Evolutionary conservation across 352 stramenopile species (phyloP).

Genomic region (Pythium aphanidermatum): DNA sequence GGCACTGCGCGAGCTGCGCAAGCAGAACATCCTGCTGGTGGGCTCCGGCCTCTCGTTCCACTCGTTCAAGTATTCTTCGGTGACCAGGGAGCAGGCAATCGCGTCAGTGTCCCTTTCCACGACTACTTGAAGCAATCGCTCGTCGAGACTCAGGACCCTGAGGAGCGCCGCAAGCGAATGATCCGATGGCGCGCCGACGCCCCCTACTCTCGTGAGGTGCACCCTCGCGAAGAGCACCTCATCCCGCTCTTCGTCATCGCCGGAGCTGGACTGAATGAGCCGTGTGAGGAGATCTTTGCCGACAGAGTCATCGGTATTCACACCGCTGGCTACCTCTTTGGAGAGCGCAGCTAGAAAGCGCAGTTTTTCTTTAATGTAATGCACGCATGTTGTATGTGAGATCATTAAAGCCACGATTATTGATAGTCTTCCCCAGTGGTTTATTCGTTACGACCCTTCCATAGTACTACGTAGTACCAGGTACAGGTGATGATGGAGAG

Average conservation of each 20-base stretch:
- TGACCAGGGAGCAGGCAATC: neutral
- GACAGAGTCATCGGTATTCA: slow-evolving; percentile 7
- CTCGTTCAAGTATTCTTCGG: slow-evolving; percentile 14
- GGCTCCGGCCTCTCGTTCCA: slow-evolving; percentile 48
- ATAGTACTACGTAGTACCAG: no score
- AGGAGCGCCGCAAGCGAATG: slow-evolving; percentile 9
- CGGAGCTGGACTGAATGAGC: slow-evolving; percentile 36
- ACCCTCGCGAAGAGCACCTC: slow-evolving; percentile 44
- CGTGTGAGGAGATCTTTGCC: slow-evolving; percentile 14
- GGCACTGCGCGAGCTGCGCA: slow-evolving; percentile 45
- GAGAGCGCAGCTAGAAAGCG: slow-evolving; percentile 8
- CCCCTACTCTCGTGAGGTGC: slow-evolving; percentile 26
- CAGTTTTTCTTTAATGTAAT: no score
- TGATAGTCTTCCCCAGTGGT: no score
- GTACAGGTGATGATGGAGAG: no score
- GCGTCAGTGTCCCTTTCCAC: slow-evolving; percentile 6
- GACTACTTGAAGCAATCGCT: slow-evolving; percentile 8
- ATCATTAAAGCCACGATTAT: no score
- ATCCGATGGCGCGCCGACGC: slow-evolving; percentile 27
- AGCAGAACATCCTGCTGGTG: slow-evolving; percentile 74
- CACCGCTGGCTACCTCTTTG: slow-evolving; percentile 13
- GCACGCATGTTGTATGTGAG: no score
- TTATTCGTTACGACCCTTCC: no score
- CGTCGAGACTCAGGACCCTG: slow-evolving; percentile 1
- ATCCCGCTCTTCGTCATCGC: slow-evolving; percentile 48